Conservation (phyloP, 83 land plant genomes). For the Isoetes engelmannii region DNA sequence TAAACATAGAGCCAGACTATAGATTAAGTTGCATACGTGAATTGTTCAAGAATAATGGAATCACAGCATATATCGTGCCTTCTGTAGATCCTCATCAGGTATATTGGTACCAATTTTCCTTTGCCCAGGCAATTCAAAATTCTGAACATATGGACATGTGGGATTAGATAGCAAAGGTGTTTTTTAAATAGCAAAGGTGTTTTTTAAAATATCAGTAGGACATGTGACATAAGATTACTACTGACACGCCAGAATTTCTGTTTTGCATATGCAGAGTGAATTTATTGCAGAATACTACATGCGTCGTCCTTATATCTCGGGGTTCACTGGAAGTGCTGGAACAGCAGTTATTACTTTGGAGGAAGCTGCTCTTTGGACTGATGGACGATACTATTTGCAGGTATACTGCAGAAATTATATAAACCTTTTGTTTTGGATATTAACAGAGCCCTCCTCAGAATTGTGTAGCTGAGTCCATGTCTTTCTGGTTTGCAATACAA, state of each 20-base stretch:
- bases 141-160: background rate
- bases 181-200: too few relatives aligned
- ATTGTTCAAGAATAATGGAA: too few relatives aligned
- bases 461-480: too few relatives aligned
- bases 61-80: constrained; percentile 67
- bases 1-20: too few relatives aligned
- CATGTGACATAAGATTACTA: background rate
- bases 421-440: too few relatives aligned
- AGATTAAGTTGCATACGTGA: too few relatives aligned
- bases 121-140: background rate
- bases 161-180: too few relatives aligned
- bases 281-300: constrained; percentile 91
- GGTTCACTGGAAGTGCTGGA: constrained; percentile 96
- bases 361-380: constrained; percentile 95
- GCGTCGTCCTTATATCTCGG: constrained; percentile 81
- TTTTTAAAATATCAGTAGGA: background rate
- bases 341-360: constrained; percentile 91
- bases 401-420: constrained; percentile 21
- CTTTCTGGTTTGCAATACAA: too few relatives aligned
- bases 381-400: constrained; percentile 98
- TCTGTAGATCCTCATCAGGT: constrained; percentile 97
- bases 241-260: background rate
- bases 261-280: constrained; percentile 61
- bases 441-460: too few relatives aligned
- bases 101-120: background rate